Evolutionary conservation across 2,329 filamentous ascomycete genomes (phyloP), one percentile per base, ranked within the genome.

Genomic region (Fusarium sp.): DNA sequence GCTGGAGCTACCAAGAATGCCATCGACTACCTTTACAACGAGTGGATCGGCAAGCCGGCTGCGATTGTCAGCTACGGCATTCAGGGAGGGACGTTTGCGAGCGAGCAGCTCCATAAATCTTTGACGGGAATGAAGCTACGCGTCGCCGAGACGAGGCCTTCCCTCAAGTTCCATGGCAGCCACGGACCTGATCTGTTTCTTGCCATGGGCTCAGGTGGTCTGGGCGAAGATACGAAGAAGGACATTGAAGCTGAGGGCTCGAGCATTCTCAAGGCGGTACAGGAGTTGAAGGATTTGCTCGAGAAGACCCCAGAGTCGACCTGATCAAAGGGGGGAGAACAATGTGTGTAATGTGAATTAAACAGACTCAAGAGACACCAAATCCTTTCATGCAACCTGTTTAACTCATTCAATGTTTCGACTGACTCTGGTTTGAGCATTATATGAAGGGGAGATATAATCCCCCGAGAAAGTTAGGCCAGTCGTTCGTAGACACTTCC

Each of bases 21-120:
- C 6, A 82, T 90, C 60, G 88, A 90, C 74, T 89, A 87, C 71
- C 80, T 90, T 1, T 83, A 81, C 69, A 78, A 88, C 70, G 87
- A 89, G 73, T 89, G 86, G 66, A 36, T 44, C 2, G 69, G 66
- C 2, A 71, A 72, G 25, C 50, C 66, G 2, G 69, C 58, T 4
- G 13, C 61, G 5, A 50, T 71, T 2, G 34, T 71, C 8, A 71
- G 66, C 6, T 71, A 72, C 4, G 69, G 69, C 1, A 70, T 72
- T 4, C 9, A 34, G 2, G 69, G 65, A n/a, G 68, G 68, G 1
- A 57, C 7, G 0, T 1, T 42, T 3, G 59, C 69, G 1, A 67
- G 33, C 4, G 53, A 54, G 1, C 18, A 46, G 1, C 42, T 71
- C 1, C 40, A 64, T 1, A 23, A 23, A 2, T 46, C 51, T 0